A percentile compares a stretch with the other conserved stretches of the same genome.
phyloP scores from a whole-genome alignment of 2,329 filamentous ascomycete species.

The Decorospora gaudefroyi region DNA sequence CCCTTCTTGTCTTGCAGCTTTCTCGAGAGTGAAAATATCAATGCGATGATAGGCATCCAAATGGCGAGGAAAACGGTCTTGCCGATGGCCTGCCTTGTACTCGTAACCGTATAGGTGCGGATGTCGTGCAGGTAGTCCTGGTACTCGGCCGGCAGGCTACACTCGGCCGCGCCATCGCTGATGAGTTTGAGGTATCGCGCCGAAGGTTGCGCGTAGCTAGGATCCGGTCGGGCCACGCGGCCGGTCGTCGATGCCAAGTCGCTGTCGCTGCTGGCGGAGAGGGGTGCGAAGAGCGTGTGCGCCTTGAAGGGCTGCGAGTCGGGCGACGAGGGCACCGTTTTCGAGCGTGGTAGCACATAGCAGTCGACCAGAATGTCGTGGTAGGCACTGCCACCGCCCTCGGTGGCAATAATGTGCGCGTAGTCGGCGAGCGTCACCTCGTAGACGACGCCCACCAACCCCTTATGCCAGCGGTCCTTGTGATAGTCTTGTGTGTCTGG shows the following conservation, averaged over 20 bases:
- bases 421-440: constrained; percentile 86
- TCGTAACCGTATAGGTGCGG: constrained; percentile 72
- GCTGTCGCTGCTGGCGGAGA: constrained; percentile 20
- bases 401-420: constrained; percentile 82
- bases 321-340: constrained; percentile 67
- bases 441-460: constrained; percentile 91
- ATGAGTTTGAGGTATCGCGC: constrained; percentile 82
- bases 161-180: constrained; percentile 75
- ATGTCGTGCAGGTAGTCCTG: constrained; percentile 71
- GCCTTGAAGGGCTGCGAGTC: constrained; percentile 71
- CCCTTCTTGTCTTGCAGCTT: constrained; percentile 69
- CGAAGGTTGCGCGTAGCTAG: constrained; percentile 79
- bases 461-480: constrained; percentile 73
- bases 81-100: constrained; percentile 67
- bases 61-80: constrained; percentile 63
- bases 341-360: constrained; percentile 65
- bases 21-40: constrained; percentile 56
- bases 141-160: constrained; percentile 78
- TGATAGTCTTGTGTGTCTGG: constrained; percentile 49
- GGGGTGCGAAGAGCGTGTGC: constrained; percentile 78
- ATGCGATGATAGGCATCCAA: constrained; percentile 63
- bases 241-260: constrained; percentile 31
- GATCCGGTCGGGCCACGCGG: constrained; percentile 64
- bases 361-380: constrained; percentile 81
- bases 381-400: constrained; percentile 86